Evolutionary conservation across 78 protist species (phyloP), one percentile per base, ranked within the genome.

Genomic region (Emiliania huxleyi): DNA sequence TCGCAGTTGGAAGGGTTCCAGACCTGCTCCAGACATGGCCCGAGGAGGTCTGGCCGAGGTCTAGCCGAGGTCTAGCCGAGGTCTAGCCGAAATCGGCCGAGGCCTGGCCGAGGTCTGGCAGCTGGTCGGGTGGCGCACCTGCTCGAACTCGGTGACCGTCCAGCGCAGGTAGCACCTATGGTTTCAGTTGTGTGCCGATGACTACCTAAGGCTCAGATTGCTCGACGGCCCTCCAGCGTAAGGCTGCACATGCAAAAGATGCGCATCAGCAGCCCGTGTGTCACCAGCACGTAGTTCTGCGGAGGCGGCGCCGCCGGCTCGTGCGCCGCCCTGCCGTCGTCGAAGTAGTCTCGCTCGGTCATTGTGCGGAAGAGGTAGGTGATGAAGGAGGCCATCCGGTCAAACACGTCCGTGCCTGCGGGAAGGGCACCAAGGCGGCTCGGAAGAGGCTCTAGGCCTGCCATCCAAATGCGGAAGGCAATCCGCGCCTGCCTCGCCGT

Each of bases 401-500:
- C 96, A 37, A 8, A 96, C 23, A 96, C 97, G 35, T 96, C 97
- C 11, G 94, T 46, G 21, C 95, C 95, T n/a, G n/a, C n/a, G n/a
- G n/a, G n/a, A n/a, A n/a, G n/a, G n/a, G n/a, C n/a, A n/a, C n/a
- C n/a, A n/a, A n/a, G n/a, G n/a, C n/a, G n/a, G n/a, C n/a, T n/a
- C n/a, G n/a, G n/a, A n/a, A n/a, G n/a, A n/a, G n/a, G n/a, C n/a
- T n/a, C n/a, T n/a, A n/a, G n/a, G n/a, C n/a, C n/a, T n/a, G n/a
- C n/a, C n/a, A n/a, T n/a, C n/a, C n/a, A n/a, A n/a, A n/a, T n/a
- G n/a, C n/a, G n/a, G n/a, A n/a, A n/a, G n/a, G n/a, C n/a, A n/a
- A n/a, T n/a, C n/a, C n/a, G n/a, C n/a, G 55, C 55, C 75, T 11
- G 85, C 35, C 92, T 96, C 97, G 48, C 96, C 97, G 56, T 84